phyloP scores from a whole-genome alignment of 768 basidiomycete species.

The Tricholoma flavovirens region DNA sequence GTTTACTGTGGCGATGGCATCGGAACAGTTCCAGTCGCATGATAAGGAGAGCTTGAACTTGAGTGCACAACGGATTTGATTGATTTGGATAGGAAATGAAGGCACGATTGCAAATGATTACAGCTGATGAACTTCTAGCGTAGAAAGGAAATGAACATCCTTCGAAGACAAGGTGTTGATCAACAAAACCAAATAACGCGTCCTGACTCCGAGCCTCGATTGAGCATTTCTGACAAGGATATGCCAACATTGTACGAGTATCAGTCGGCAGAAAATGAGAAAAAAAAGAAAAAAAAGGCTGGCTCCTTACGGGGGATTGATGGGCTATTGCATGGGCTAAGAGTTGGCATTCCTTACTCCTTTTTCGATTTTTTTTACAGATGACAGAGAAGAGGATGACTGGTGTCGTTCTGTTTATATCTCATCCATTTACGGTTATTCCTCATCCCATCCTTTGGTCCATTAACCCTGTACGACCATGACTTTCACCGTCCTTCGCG shows the following conservation, averaged over 20 bases:
- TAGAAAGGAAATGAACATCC: not conserved
- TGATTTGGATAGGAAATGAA: not conserved
- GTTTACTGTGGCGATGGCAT: not conserved
- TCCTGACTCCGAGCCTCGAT: not conserved
- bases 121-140: slow-evolving; percentile 2
- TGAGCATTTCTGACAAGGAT: slow-evolving; percentile 1
- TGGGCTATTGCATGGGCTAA: not conserved
- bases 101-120: not conserved
- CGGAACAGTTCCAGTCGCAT: not conserved
- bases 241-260: not conserved
- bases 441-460: not conserved
- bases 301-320: not conserved
- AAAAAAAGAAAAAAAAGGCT: no score
- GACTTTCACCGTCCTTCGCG: slow-evolving; percentile 61
- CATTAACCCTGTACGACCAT: slow-evolving; percentile 19
- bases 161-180: not conserved
- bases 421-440: not conserved
- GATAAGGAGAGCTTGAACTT: not conserved
- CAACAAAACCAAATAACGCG: not conserved
- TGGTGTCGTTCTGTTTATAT: slow-evolving; percentile 5
- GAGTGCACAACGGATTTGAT: not conserved
- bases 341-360: not conserved
- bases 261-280: not conserved
- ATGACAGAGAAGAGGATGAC: slow-evolving; percentile 18
- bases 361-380: slow-evolving; percentile 6